A percentile compares a stretch with the other conserved stretches of the same genome.
Evolutionary conservation across 1,284 basidiomycete species (phyloP).

Genomic region (Cryptococcus amylolentus): DNA sequence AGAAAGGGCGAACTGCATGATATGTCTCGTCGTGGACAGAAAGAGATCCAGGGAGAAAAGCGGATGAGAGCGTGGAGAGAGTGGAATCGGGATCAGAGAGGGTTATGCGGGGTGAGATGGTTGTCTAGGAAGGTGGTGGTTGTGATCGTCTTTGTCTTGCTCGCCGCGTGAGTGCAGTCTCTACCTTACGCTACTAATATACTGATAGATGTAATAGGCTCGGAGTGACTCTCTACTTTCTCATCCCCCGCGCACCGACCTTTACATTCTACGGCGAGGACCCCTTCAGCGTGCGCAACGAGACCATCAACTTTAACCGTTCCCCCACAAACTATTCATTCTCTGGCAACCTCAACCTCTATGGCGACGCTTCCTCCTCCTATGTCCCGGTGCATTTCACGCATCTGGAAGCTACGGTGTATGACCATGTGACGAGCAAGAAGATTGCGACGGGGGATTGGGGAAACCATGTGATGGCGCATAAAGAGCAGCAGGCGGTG

Average conservation of each 20-base stretch:
- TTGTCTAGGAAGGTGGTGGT: conserved; percentile 68
- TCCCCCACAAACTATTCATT: conserved; percentile 81
- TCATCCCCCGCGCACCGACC: conserved; percentile 70
- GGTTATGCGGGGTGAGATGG: conserved; percentile 66
- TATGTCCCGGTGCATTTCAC: conserved; percentile 71
- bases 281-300: conserved; percentile 62
- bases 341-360: conserved; percentile 65
- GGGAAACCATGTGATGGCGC: conserved; percentile 58
- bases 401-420: conserved; percentile 57
- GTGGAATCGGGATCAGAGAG: conserved; percentile 69
- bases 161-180: conserved; percentile 57
- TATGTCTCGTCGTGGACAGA: conserved; percentile 66
- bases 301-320: conserved; percentile 61
- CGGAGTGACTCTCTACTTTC: conserved; percentile 66
- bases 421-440: conserved; percentile 61
- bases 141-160: conserved; percentile 62
- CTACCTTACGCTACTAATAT: neutral
- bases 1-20: conserved; percentile 66
- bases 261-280: conserved; percentile 60
- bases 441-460: conserved; percentile 65
- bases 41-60: conserved; percentile 59
- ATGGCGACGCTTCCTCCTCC: conserved; percentile 64
- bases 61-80: conserved; percentile 60
- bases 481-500: conserved; percentile 61
- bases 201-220: conserved; percentile 53